Percentiles rank a stretch among this genome's conserved stretches.
Conservation (phyloP, 1,284 basidiomycete species). For the Golubevia pallescens region DNA sequence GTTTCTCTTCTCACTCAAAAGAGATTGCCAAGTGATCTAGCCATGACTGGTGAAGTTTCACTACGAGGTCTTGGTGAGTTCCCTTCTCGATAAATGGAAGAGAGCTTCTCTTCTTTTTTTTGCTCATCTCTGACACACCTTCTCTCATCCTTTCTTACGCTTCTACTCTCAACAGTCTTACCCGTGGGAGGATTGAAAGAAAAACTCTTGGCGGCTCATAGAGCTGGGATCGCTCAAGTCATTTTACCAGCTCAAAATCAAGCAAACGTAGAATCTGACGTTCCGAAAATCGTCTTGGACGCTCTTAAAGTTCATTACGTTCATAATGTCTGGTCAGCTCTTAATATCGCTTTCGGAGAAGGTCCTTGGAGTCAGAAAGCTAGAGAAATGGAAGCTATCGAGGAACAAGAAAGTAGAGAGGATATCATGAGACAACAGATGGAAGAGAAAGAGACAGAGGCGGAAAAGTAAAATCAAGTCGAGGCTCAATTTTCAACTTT, state of each 20-base stretch:
- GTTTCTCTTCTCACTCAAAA: conserved; percentile 74
- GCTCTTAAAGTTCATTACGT: conserved; percentile 61
- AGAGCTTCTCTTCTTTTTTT: neutral
- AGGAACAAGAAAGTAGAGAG: conserved; percentile 1
- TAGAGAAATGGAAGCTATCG: conserved; percentile 18
- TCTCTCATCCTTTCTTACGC: too few species aligned
- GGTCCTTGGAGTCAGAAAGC: conserved; percentile 54
- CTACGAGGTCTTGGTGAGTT: conserved; percentile 53
- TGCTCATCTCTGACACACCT: too few species aligned
- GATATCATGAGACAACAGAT: too few species aligned
- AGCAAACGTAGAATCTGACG: conserved; percentile 61
- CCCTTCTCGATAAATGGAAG: neutral
- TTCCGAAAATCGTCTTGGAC: conserved; percentile 53
- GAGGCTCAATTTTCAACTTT: too few species aligned
- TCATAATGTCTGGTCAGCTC: conserved; percentile 55
- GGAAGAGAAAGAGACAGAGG: too few species aligned
- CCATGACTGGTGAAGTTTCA: conserved; percentile 63
- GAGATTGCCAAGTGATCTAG: conserved; percentile 45
- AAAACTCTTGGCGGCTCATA: conserved; percentile 60
- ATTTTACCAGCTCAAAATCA: conserved; percentile 59
- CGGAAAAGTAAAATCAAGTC: too few species aligned
- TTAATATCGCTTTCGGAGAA: conserved; percentile 58
- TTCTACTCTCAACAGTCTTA: too few species aligned
- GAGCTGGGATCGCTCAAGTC: conserved; percentile 50
- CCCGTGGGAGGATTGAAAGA: too few species aligned